phyloP scores from a whole-genome alignment of 352 stramenopile species.

The Globisporangium irregulare region DNA sequence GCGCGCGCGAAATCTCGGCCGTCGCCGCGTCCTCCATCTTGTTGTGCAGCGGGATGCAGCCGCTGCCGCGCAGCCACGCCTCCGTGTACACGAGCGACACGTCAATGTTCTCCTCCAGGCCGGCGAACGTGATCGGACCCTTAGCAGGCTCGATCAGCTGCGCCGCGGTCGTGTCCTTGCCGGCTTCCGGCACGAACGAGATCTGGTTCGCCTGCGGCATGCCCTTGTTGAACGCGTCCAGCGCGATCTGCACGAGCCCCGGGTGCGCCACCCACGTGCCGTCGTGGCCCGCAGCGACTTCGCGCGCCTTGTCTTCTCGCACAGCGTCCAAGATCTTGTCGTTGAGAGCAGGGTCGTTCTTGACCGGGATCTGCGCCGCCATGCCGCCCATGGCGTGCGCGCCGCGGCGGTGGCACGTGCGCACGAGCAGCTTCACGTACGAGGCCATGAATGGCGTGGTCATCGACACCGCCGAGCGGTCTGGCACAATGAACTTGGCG shows the following conservation, averaged over 20 bases:
- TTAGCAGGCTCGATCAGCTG: slow-evolving; percentile 62
- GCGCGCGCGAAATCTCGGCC: slow-evolving; percentile 91
- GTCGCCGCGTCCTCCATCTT: slow-evolving; percentile 96
- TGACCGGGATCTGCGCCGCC: slow-evolving; percentile 95
- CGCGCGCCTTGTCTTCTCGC: slow-evolving; percentile 88
- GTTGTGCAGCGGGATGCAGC: slow-evolving; percentile 93
- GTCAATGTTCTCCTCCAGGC: slow-evolving; percentile 89
- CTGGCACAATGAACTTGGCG: slow-evolving; percentile 89
- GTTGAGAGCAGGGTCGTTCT: slow-evolving; percentile 89
- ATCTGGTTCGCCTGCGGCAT: slow-evolving; percentile 94
- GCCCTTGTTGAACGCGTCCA: slow-evolving; percentile 92
- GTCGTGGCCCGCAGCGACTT: slow-evolving; percentile 92
- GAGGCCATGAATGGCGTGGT: slow-evolving; percentile 93
- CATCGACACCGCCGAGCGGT: slow-evolving; percentile 92
- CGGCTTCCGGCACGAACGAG: slow-evolving; percentile 47
- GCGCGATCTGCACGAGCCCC: slow-evolving; percentile 90
- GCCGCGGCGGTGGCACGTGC: slow-evolving; percentile 94
- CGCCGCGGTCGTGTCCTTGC: slow-evolving; percentile 52
- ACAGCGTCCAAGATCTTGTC: slow-evolving; percentile 88
- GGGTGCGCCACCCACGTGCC: slow-evolving; percentile 96
- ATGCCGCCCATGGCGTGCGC: slow-evolving; percentile 97
- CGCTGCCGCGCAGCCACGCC: slow-evolving; percentile 91
- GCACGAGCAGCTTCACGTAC: slow-evolving; percentile 94
- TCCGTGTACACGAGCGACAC: slow-evolving; percentile 94
- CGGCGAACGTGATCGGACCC: slow-evolving; percentile 78